Base-by-base conservation (phyloP, 805 yeast genomes). In the Lachancea sp. region DNA sequence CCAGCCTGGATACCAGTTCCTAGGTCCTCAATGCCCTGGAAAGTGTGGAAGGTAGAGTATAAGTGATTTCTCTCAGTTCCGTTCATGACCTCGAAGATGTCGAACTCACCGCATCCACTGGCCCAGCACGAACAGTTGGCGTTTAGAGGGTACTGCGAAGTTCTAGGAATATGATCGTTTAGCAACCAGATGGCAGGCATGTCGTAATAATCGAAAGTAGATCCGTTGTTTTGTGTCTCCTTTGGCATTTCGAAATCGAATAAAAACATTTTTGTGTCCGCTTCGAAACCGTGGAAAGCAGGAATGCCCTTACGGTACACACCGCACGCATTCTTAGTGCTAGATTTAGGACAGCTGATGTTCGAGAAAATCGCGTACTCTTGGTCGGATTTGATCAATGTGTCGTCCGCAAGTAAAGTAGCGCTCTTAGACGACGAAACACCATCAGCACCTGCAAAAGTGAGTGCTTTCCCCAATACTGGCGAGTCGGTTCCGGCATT, bases 131-230 rank as follows among this genome's bases (percentile, higher is more conserved):
- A 81, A 63, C 89, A 83, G 58, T 77, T 78, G 31, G 68, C 66
- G 52, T 77, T 78, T 4, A 66, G 48, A 36, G 66, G 79, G 59
- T 82, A 83, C 63, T 83, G 89, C 2, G 89, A 68, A 16, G 89
- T 82, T 70, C 90, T 74, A 51, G 88, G 83, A 47, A 83, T 81
- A 53, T 78, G 74, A 26, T 86, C 82, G 53, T 83, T 82, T 57
- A 83, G 68, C 49, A 83, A 68, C 90, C 90, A 83, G 53, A 82
- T 82, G 17, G 87, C 89, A 9, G 90, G 87, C 79, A 82, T 67
- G 61, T 84, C 75, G 57, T 72, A 82, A 39, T 50, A 55, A 10
- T 49, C 54, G 46, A 56, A 48, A 4, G 67, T 50, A 10, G 68
- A 53, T 44, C 68, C 65, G 42, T 66, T 64, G 19, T 67, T 55